Base-by-base conservation (phyloP, 768 basidiomycete species). In the Boletus sp. region DNA sequence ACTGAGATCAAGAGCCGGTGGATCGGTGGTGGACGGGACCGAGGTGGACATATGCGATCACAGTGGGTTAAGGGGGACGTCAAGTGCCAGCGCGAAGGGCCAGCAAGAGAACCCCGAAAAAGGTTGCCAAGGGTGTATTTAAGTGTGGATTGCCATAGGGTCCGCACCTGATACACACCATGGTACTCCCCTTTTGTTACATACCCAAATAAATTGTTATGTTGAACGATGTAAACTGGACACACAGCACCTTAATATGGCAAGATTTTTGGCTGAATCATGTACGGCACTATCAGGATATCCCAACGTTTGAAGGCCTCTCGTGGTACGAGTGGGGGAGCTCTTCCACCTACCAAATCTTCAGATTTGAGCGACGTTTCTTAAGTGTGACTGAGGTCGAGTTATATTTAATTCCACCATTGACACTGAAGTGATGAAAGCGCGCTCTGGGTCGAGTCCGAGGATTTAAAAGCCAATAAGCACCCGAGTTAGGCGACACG, bases 1-100 rank as follows among this genome's bases (percentile, higher is more conserved):
- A 57, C 78, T 75, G 37, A 80, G 75, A 30, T 60, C 55, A 10
- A 61, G 42, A n/a, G 42, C 19, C 21, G 47, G 27, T 25, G 53
- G 43, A 39, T 9, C 15, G 7, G 38, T 17, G 17, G 38, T 27
- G 30, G 55, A 19, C 15, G 47, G 8, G 25, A 11, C 29, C 10
- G 47, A 42, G 37, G 56, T n/a, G 29, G 54, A 53, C 62, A 63
- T 63, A n/a, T 9, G 25, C 43, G 50, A 33, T 33, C 41, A 23
- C 23, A 29, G 30, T 4, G 38, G 10, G 30, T 11, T 7, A 50
- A 50, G 19, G 56, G 43, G 33, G 46, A 44, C 35, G 48, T 32
- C 39, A 6, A 23, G 14, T 49, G 23, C 46, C 41, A 50, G 45
- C 33, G 3, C 44, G 32, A 25, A 23, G 15, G 17, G 37, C 29